Evolutionary conservation across 495 filamentous ascomycete species (phyloP), one percentile per base, ranked within the genome.

Genomic region (Podospora tetraspora): DNA sequence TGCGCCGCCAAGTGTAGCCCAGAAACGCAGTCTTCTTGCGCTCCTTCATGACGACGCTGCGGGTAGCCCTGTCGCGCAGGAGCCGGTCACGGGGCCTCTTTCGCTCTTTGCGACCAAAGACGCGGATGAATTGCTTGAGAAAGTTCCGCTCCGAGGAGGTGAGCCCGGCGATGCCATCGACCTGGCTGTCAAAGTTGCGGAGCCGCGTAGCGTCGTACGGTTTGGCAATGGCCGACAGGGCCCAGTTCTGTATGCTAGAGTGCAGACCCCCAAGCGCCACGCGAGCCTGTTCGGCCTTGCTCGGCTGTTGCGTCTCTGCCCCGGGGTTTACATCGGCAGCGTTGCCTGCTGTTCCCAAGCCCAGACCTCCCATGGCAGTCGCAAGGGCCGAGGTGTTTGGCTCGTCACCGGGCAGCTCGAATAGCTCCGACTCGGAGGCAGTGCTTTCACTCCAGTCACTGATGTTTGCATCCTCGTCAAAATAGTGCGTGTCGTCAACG

Each of bases 401-500:
- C 22, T 65, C 34, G 23, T 22, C 30, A 6, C 19, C 27, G 27
- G 29, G 10, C 12, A 13, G 23, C 34, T 29, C 67, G 3, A 57
- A 27, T 56, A 62, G 57, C 56, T 72, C 73, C 21, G 79, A 76
- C 22, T 81, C 80, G 24, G 84, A 83, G 57, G 72, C 66, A 19
- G 85, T 80, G 63, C 72, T 77, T 34, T 81, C 79, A 8, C 79
- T 83, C 76, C 80, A 84, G 68, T 85, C 83, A 43, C 83, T 88
- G 66, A 91, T 84, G n/a, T 87, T 80, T 52, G 89, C 88, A 69
- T 90, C 89, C 63, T 94, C 90, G 63, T 96, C 91, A 69, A 97
- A 97, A 75, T 96, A 97, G 66, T 91, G 89, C 13, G 93, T 97
- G 70, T 97, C 92, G 67, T 94, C 92, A 72, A 85, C 83, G 25